Conservation (phyloP, 2,329 filamentous ascomycete species). For the Pezicula neosporulosa region DNA sequence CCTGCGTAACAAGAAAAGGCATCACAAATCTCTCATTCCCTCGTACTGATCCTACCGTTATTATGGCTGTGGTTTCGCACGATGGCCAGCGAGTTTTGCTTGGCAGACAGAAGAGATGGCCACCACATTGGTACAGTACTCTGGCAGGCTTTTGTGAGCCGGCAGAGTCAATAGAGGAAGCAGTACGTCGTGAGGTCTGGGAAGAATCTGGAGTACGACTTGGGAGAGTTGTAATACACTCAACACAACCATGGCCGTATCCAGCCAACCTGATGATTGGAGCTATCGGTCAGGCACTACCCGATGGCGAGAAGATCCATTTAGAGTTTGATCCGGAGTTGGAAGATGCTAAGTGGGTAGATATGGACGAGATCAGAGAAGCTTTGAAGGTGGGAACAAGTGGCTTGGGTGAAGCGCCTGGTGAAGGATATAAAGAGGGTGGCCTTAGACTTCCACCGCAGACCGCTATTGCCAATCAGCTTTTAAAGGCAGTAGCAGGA, state of each 20-base stretch:
- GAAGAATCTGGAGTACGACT: slow-evolving; percentile 78
- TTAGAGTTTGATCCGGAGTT: slow-evolving; percentile 88
- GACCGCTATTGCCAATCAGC: slow-evolving; percentile 89
- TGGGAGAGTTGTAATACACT: slow-evolving; percentile 77
- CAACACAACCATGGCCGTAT: slow-evolving; percentile 84
- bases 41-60: slow-evolving; percentile 81
- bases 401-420: slow-evolving; percentile 60
- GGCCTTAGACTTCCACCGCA: slow-evolving; percentile 75
- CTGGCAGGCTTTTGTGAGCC: slow-evolving; percentile 86
- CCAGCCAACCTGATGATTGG: slow-evolving; percentile 83
- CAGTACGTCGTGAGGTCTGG: slow-evolving; percentile 80
- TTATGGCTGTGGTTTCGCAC: slow-evolving; percentile 84
- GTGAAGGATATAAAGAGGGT: slow-evolving; percentile 70
- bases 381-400: slow-evolving; percentile 68
- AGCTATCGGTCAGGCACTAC: slow-evolving; percentile 81
- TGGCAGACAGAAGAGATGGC: slow-evolving; percentile 81
- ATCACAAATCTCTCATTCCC: slow-evolving; percentile 92
- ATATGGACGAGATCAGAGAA: slow-evolving; percentile 73
- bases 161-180: slow-evolving; percentile 81
- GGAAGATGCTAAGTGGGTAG: slow-evolving; percentile 86
- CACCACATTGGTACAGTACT: slow-evolving; percentile 81
- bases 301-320: slow-evolving; percentile 75
- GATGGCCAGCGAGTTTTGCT: slow-evolving; percentile 69
- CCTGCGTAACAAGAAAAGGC: slow-evolving; percentile 78
- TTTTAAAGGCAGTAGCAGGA: slow-evolving; percentile 75